Conservation (phyloP, 805 yeast genomes). For the Tetrapisispora fleetii region DNA sequence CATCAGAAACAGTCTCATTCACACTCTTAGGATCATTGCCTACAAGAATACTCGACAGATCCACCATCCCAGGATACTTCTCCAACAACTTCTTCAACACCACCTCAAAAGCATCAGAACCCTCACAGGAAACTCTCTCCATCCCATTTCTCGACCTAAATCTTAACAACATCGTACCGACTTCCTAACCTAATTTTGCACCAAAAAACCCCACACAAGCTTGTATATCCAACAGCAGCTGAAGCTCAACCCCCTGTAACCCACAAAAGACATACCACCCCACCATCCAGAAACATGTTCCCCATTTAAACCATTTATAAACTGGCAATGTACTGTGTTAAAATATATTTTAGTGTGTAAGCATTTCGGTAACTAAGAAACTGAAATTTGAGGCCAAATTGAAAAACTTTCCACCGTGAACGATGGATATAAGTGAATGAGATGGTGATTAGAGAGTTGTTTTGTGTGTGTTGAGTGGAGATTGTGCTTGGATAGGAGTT, state of each 20-base stretch:
- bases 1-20: constrained; percentile 18
- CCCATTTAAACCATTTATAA: too few species aligned
- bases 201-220: too few species aligned
- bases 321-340: neutral
- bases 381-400: neutral
- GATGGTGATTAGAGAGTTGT: too few species aligned
- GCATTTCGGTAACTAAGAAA: neutral
- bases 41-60: constrained; percentile 20
- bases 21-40: constrained; percentile 21
- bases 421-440: too few species aligned
- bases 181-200: neutral
- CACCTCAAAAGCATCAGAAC: constrained; percentile 31
- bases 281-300: too few species aligned
- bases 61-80: constrained; percentile 4
- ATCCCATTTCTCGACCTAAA: constrained; percentile 81
- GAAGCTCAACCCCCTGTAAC: too few species aligned
- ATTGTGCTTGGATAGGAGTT: too few species aligned
- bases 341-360: too few species aligned
- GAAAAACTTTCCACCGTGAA: neutral
- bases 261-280: too few species aligned
- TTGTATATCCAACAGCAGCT: too few species aligned
- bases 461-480: neutral
- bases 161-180: constrained; percentile 45
- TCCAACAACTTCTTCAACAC: neutral
- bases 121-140: constrained; percentile 52